These are phyloP conservation scores for Zygotorulaspora sp. DNA, from an alignment of 805 yeast genomes.

Conservation along the genomic window DNA sequence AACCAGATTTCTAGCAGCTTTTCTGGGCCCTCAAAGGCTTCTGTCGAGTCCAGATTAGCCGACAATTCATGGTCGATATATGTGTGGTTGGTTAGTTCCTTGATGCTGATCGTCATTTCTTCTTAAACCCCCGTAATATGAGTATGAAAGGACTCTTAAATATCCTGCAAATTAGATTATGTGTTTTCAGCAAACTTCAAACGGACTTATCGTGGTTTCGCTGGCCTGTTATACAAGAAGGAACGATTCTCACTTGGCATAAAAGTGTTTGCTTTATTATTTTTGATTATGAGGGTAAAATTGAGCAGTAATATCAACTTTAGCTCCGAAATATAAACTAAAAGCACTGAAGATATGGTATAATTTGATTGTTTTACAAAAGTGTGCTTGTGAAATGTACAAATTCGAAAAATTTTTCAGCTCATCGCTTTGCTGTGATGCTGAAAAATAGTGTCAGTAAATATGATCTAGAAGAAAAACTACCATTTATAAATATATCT, in stretches of 20 bases:
- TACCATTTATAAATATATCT: too few relatives aligned
- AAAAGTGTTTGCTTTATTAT: conserved; percentile 7
- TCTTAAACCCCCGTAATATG: conserved; percentile 1
- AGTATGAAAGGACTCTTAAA: too few relatives aligned
- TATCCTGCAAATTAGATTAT: neutral
- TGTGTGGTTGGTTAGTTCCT: conserved; percentile 38
- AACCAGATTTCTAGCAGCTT: conserved; percentile 90
- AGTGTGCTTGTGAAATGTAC: conserved; percentile 1
- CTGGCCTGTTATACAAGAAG: conserved; percentile 23
- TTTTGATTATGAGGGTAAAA: neutral
- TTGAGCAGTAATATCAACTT: neutral
- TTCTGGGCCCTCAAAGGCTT: conserved; percentile 97
- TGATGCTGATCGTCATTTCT: conserved; percentile 35
- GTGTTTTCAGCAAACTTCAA: neutral
- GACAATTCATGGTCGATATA: conserved; percentile 78
- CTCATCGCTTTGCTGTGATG: conserved; percentile 10
- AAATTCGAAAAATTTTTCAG: conserved; percentile 11
- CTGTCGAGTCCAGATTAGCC: conserved; percentile 75
- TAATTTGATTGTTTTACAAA: neutral
- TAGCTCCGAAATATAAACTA: neutral
- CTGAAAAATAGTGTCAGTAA: too few relatives aligned
- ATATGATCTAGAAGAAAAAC: neutral
- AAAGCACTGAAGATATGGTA: neutral
- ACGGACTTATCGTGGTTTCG: conserved; percentile 23
- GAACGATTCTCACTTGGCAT: conserved; percentile 23